A percentile compares a stretch with the other conserved stretches of the same genome.
Evolutionary conservation across 345 rosid genomes (phyloP).

Genomic region (Carallia brachiata): DNA sequence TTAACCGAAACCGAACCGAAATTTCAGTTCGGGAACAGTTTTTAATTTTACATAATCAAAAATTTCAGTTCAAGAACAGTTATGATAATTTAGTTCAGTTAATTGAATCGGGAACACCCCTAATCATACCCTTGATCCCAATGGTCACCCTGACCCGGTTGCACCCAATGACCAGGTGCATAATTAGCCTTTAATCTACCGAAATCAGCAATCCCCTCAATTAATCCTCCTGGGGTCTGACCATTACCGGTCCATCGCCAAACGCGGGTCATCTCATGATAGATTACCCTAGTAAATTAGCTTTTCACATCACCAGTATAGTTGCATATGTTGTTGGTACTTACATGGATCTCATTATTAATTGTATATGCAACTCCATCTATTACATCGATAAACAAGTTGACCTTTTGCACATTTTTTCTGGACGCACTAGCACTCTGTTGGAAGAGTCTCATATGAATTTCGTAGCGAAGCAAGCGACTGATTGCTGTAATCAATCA

Average conservation of each 20-base stretch:
- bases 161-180: conserved; percentile 54
- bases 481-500: conserved; percentile 12
- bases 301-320: conserved; percentile 38
- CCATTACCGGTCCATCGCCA: conserved; percentile 77
- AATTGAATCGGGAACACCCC: too few species aligned
- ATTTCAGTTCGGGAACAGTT: too few species aligned
- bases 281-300: conserved; percentile 55
- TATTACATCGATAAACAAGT: conserved; percentile 26
- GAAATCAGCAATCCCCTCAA: conserved; percentile 68
- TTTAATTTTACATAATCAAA: too few species aligned
- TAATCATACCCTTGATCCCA: conserved; percentile 74
- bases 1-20: too few species aligned
- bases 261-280: conserved; percentile 63
- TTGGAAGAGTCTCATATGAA: conserved; percentile 16
- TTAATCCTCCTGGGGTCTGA: conserved; percentile 41
- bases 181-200: conserved; percentile 60
- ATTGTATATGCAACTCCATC: conserved; percentile 23
- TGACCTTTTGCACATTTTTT: conserved; percentile 19
- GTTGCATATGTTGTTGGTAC: conserved; percentile 18
- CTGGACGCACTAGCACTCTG: conserved; percentile 4
- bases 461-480: conserved; percentile 13
- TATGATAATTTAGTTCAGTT: too few species aligned
- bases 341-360: conserved; percentile 7
- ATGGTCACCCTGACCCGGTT: conserved; percentile 51
- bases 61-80: too few species aligned